Conservation (phyloP, 1,139 yeast genomes). For the Yamadazyma dendronema region DNA sequence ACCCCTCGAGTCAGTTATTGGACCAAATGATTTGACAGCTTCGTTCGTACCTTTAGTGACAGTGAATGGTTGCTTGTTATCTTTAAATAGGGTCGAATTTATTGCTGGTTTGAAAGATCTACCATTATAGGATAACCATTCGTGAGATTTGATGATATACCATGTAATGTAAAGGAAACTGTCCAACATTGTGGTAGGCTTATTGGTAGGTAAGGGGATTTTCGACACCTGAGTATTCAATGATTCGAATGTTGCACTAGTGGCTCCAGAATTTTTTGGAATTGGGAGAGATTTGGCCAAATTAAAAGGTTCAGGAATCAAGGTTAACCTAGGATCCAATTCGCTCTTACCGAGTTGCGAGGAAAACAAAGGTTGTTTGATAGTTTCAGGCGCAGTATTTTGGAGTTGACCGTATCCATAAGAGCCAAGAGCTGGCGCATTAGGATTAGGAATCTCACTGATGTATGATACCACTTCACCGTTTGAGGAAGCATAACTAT, state of each 20-base stretch:
- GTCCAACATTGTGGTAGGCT: conserved; percentile 66
- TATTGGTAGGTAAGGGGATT: conserved; percentile 56
- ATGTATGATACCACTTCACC: conserved; percentile 57
- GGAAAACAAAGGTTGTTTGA: conserved; percentile 64
- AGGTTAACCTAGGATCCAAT: conserved; percentile 63
- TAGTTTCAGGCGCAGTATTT: conserved; percentile 23
- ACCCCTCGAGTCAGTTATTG: conserved; percentile 67
- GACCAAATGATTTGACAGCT: conserved; percentile 73
- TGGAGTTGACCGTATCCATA: conserved; percentile 21
- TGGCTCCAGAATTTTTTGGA: conserved; percentile 25
- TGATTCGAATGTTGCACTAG: conserved; percentile 43
- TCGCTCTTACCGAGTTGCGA: conserved; percentile 62
- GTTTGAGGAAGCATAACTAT: conserved; percentile 55
- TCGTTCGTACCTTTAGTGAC: conserved; percentile 30
- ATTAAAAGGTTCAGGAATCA: conserved; percentile 57
- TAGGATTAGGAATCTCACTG: conserved; percentile 29
- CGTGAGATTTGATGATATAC: conserved; percentile 77
- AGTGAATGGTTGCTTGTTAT: conserved; percentile 19
- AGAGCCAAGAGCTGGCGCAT: conserved; percentile 13
- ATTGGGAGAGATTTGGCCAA: conserved; percentile 60
- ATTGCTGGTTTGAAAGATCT: conserved; percentile 26
- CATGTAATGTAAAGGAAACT: conserved; percentile 84
- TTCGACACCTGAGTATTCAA: conserved; percentile 48
- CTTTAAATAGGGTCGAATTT: conserved; percentile 21
- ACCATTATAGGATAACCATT: conserved; percentile 67